Conservation (phyloP, 1,139 yeast genomes). For the Blastobotrys arbuscula region DNA sequence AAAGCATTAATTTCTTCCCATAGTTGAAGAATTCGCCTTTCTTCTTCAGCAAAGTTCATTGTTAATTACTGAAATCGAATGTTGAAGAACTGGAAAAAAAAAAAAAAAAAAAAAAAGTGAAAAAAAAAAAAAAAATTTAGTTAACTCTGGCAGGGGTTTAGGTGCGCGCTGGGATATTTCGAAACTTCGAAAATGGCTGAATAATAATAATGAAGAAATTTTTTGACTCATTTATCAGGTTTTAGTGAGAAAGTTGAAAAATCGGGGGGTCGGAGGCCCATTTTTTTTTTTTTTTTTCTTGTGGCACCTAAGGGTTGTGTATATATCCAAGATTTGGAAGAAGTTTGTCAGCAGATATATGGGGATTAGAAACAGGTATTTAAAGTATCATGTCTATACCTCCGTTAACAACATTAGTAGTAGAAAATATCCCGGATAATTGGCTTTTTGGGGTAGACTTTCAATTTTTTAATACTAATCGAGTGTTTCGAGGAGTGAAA, state of each 20-base stretch:
- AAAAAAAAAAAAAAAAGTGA: not conserved
- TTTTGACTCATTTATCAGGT: no score
- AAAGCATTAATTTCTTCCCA: constrained; percentile 95
- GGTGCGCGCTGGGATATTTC: no score
- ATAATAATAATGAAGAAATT: no score
- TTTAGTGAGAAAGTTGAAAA: no score
- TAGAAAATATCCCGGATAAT: constrained; percentile 28
- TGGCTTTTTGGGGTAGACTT: constrained; percentile 39
- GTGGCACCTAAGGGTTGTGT: no score
- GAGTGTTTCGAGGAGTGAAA: constrained; percentile 36
- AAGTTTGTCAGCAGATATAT: not conserved
- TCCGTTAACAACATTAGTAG: constrained; percentile 30
- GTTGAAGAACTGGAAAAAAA: no score
- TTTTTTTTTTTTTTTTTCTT: no score
- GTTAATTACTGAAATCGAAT: constrained; percentile 1
- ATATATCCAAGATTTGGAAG: no score
- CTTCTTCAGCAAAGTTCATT: constrained; percentile 76
- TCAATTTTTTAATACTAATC: constrained; percentile 36
- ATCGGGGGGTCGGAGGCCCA: no score
- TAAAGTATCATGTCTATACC: constrained; percentile 19
- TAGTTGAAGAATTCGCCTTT: constrained; percentile 66
- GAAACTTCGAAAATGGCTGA: no score
- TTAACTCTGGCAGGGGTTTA: not conserved
- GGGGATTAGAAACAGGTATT: not conserved
- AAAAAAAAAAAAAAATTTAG: not conserved